Percentiles rank a stretch among this genome's conserved stretches.
Conservation (phyloP, 2,329 filamentous ascomycete genomes). For the Lizonia empirigonia region DNA sequence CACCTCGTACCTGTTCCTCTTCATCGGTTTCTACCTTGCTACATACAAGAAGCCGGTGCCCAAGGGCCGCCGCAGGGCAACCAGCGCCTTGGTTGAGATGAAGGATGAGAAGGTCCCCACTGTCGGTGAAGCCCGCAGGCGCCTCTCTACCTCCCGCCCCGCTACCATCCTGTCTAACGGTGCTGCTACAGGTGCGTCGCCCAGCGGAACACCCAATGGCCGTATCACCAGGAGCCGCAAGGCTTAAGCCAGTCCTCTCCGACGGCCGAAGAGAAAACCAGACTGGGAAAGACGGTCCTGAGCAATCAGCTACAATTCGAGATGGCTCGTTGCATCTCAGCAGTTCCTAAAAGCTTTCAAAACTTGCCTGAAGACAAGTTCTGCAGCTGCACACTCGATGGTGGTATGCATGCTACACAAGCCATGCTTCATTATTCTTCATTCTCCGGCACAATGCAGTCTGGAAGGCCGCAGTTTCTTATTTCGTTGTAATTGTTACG, state of each 20-base stretch:
- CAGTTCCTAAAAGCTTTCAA: not conserved
- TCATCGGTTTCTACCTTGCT: slow-evolving; percentile 98
- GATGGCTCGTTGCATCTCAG: not conserved
- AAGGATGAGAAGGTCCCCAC: slow-evolving; percentile 71
- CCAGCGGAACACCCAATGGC: slow-evolving; percentile 60
- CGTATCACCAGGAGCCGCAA: slow-evolving; percentile 71
- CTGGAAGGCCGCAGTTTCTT: slow-evolving; percentile 16
- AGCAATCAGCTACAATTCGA: not conserved
- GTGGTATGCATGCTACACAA: not conserved
- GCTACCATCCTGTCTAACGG: slow-evolving; percentile 45
- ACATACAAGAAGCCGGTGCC: slow-evolving; percentile 88
- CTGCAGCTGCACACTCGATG: not conserved
- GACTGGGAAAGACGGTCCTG: not conserved
- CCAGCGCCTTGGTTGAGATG: slow-evolving; percentile 85
- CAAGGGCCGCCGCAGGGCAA: slow-evolving; percentile 75
- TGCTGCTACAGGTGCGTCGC: slow-evolving; percentile 49
- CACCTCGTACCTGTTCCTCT: slow-evolving; percentile 93
- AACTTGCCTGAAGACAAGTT: not conserved
- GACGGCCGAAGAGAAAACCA: not conserved
- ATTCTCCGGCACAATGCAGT: slow-evolving; percentile 14
- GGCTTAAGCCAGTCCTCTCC: slow-evolving; percentile 57
- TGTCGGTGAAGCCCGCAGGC: slow-evolving; percentile 58
- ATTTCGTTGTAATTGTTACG: slow-evolving; percentile 21
- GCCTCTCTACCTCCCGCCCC: slow-evolving; percentile 52
- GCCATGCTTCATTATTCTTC: slow-evolving; percentile 5